Evolutionary conservation across 1,139 yeast genomes (phyloP), one percentile per base, ranked within the genome.

Genomic region (Debaryomyces sp.): DNA sequence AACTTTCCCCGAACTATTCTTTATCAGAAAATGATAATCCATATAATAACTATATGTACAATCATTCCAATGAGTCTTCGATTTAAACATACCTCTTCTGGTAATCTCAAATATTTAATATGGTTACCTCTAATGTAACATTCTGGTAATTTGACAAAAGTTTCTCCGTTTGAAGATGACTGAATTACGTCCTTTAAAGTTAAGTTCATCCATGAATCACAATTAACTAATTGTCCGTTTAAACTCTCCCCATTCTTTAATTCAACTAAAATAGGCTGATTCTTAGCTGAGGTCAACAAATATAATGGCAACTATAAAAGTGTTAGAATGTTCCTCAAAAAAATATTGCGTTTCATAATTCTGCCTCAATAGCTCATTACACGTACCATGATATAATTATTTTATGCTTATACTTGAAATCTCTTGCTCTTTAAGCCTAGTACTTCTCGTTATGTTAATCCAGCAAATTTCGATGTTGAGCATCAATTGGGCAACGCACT

Each of bases 171-270:
- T 62, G 86, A 75, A 52, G 84, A 83, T 13, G 89, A 82, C 63
- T 87, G 92, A 46, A 85, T 82, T 21, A 88, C 98, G 56, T 91
- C 85, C 40, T 77, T 77, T 49, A 95, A 76, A 1, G 96, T 89
- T 58, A 95, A 76, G 66, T 94, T 94, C 99, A 95, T 95, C 92
- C 96, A 90, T 36, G 90, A 85, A 65, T 95, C 99, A 60, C 96
- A 91, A 62, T 89, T 88, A 50, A 85, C 82, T 54, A 95, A 77
- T 52, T 82, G 83, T 36, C 99, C 99, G 62, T 87, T 89, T 50
- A 91, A 77, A 12, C 95, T 85, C 62, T 90, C 97, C 30, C 98
- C 97, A 49, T 87, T 86, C 67, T 95, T 95, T 65, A 95, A 81
- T 68, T 94, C 99, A 49, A 95, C 91, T 63, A 88, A 80, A 62